These are phyloP conservation scores for Hypoxylon fragiforme DNA, from an alignment of 495 filamentous ascomycete species.

Conservation along the genomic window DNA sequence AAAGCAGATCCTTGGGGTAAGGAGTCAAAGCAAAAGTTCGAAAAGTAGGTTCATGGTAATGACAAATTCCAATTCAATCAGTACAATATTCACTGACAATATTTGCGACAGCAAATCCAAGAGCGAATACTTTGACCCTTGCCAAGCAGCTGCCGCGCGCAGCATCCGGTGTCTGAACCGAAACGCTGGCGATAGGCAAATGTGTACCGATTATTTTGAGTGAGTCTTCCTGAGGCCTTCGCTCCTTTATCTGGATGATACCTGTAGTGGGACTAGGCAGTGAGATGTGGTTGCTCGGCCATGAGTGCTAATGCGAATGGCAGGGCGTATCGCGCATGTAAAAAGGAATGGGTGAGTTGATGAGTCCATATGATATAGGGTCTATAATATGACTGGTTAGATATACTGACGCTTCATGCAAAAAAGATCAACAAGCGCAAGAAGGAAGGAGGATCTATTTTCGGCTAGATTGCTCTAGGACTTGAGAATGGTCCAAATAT, in stretches of 20 bases:
- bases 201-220: slow-evolving; percentile 96
- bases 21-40: slow-evolving; percentile 50
- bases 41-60: slow-evolving; percentile 38
- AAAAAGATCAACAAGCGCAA: slow-evolving; percentile 58
- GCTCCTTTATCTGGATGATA: not conserved
- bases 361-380: slow-evolving; percentile 34
- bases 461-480: not conserved
- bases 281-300: not conserved
- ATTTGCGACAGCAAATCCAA: slow-evolving; percentile 65
- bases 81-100: not conserved
- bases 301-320: slow-evolving; percentile 24
- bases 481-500: not conserved
- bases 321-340: slow-evolving; percentile 92
- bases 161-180: slow-evolving; percentile 86
- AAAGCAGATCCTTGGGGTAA: slow-evolving; percentile 42
- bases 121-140: slow-evolving; percentile 91
- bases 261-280: not conserved
- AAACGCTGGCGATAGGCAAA: slow-evolving; percentile 79
- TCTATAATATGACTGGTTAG: slow-evolving; percentile 10
- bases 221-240: slow-evolving; percentile 47
- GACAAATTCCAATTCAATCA: too few relatives aligned
- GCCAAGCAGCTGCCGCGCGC: slow-evolving; percentile 86
- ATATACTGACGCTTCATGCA: too few relatives aligned
- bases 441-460: slow-evolving; percentile 46
- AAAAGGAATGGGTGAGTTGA: slow-evolving; percentile 91